phyloP scores from a whole-genome alignment of 2,329 filamentous ascomycete genomes.

The Penicillium sp. region DNA sequence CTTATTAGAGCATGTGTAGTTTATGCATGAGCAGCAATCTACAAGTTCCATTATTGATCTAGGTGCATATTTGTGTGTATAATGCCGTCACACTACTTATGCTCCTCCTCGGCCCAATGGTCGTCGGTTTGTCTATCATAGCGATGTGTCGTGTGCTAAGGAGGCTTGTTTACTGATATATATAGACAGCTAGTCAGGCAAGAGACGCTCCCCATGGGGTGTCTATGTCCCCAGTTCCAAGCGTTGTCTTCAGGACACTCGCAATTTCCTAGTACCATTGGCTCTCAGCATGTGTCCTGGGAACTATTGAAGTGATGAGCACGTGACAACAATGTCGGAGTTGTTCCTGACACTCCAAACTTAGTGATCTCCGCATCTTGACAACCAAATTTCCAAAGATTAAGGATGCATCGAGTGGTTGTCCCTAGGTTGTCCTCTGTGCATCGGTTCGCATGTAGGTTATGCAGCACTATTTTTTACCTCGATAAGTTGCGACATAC shows the following conservation, averaged over 20 bases:
- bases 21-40: constrained; percentile 36
- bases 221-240: too few relatives aligned
- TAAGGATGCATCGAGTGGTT: constrained; percentile 43
- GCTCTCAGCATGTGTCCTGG: too few relatives aligned
- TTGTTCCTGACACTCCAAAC: not conserved
- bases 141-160: not conserved
- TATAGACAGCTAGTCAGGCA: too few relatives aligned
- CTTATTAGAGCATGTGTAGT: constrained; percentile 43
- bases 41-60: not conserved
- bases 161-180: too few relatives aligned
- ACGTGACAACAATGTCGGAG: constrained; percentile 18
- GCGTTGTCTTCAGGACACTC: too few relatives aligned
- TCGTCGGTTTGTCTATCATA: not conserved
- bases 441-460: constrained; percentile 53
- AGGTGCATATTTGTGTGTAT: not conserved
- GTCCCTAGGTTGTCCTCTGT: constrained; percentile 41
- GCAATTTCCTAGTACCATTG: not conserved
- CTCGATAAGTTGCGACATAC: not conserved
- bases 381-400: constrained; percentile 17
- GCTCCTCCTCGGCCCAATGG: not conserved
- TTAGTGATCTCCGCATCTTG: not conserved
- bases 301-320: not conserved
- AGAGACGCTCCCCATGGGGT: too few relatives aligned
- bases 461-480: not conserved
- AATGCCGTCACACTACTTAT: not conserved